Conservation (phyloP, 768 basidiomycete genomes). For the Pulveroboletus sp. region DNA sequence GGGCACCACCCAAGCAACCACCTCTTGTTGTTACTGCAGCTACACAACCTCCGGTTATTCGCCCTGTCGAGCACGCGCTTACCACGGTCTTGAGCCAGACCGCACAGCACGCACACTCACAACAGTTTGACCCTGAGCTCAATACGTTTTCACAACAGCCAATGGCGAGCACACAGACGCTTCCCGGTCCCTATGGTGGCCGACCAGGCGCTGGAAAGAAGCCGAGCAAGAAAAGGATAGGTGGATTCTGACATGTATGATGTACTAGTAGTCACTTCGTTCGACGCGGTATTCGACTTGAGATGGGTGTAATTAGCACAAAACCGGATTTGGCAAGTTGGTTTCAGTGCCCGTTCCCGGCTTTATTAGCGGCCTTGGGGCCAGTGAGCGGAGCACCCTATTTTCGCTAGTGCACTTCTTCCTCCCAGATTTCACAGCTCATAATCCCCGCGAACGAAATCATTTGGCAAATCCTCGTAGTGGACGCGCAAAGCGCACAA, state of each 20-base stretch:
- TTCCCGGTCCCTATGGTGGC: constrained; percentile 70
- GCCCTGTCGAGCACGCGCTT: constrained; percentile 2
- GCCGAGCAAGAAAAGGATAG: constrained; percentile 58
- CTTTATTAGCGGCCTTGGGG: constrained; percentile 4
- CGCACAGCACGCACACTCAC: constrained; percentile 16
- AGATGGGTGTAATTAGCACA: constrained; percentile 1
- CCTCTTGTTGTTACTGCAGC: constrained; percentile 37
- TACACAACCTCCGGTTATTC: constrained; percentile 18
- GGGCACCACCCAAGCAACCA: constrained; percentile 30
- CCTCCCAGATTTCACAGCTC: constrained; percentile 13
- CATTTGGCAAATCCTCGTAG: constrained; percentile 12
- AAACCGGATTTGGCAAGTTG: constrained; percentile 20
- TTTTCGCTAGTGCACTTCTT: constrained; percentile 12
- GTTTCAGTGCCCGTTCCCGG: constrained; percentile 12
- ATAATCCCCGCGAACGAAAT: constrained; percentile 13
- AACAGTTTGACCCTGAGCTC: constrained; percentile 7
- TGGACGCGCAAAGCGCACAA: constrained; percentile 62
- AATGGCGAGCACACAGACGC: constrained; percentile 61
- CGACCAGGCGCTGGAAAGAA: constrained; percentile 47
- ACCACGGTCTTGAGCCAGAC: constrained; percentile 4
- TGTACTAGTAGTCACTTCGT: background rate
- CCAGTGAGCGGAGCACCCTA: constrained; percentile 23
- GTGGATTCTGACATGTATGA: constrained; percentile 55
- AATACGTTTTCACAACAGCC: constrained; percentile 37
- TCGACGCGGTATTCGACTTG: background rate